phyloP scores from a whole-genome alignment of 2,329 filamentous ascomycete genomes.

The Colletotrichum spaethianum region DNA sequence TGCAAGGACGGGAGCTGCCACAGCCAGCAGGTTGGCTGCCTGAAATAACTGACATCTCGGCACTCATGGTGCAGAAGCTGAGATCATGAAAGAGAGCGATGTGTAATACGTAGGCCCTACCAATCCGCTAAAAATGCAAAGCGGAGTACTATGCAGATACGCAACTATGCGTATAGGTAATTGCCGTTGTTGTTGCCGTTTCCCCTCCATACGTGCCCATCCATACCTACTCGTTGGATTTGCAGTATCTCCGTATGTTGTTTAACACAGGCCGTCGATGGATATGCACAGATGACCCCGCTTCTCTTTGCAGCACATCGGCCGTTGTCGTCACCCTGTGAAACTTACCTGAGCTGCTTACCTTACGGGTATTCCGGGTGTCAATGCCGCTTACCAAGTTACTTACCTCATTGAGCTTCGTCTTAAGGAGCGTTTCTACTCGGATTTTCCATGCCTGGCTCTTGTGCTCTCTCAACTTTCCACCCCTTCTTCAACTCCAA shows the following conservation, averaged over 20 bases:
- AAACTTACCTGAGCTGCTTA: not conserved
- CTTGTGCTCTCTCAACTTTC: not conserved
- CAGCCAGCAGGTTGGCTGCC: not conserved
- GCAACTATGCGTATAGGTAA: not conserved
- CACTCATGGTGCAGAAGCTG: not conserved
- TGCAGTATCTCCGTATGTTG: not conserved
- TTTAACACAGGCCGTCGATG: too few relatives aligned
- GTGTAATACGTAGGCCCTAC: not conserved
- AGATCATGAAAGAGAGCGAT: not conserved
- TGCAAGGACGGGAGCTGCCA: constrained; percentile 20
- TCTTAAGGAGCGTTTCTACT: not conserved
- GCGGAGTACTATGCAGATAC: not conserved
- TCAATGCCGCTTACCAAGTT: constrained; percentile 15
- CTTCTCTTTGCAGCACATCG: not conserved
- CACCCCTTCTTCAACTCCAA: not conserved
- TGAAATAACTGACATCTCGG: not conserved
- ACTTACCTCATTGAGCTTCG: not conserved
- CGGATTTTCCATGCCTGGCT: not conserved
- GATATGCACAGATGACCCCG: not conserved
- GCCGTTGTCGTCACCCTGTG: constrained; percentile 4
- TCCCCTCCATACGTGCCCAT: too few relatives aligned
- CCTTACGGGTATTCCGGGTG: constrained; percentile 1
- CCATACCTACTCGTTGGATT: not conserved
- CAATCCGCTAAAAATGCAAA: not conserved
- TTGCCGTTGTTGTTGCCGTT: not conserved